These are phyloP conservation scores for Quambalaria eucalypti DNA, from an alignment of 1,284 basidiomycete genomes.

Conservation along the genomic window DNA sequence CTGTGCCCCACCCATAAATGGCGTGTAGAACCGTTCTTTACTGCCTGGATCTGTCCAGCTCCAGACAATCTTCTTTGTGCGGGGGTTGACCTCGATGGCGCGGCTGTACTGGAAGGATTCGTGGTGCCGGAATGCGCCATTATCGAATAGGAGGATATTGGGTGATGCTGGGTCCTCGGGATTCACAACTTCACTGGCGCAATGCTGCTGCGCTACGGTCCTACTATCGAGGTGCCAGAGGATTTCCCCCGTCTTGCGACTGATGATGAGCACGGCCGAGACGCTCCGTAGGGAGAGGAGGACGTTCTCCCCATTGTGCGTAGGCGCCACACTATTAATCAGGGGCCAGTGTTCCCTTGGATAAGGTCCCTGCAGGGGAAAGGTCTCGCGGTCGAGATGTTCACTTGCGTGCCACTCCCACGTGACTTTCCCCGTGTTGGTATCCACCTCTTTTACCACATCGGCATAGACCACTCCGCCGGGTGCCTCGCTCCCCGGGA, in stretches of 20 bases:
- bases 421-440: neutral
- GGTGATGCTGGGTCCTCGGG: neutral
- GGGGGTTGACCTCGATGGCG: neutral
- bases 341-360: slow-evolving; percentile 1
- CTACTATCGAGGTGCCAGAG: neutral
- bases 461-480: neutral
- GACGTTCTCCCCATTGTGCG: neutral
- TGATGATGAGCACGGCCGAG: neutral
- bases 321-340: neutral
- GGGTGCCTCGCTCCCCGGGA: neutral
- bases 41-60: neutral
- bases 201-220: neutral
- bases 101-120: neutral
- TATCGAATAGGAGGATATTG: neutral
- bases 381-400: neutral
- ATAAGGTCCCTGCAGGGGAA: neutral
- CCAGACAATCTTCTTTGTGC: neutral
- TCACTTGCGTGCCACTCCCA: neutral
- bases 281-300: neutral
- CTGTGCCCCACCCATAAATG: neutral
- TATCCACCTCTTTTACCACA: neutral
- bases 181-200: neutral
- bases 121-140: neutral
- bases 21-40: neutral
- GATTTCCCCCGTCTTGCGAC: neutral